Base-by-base conservation (phyloP, 495 filamentous ascomycete genomes). In the Venustampulla echinocandica region DNA sequence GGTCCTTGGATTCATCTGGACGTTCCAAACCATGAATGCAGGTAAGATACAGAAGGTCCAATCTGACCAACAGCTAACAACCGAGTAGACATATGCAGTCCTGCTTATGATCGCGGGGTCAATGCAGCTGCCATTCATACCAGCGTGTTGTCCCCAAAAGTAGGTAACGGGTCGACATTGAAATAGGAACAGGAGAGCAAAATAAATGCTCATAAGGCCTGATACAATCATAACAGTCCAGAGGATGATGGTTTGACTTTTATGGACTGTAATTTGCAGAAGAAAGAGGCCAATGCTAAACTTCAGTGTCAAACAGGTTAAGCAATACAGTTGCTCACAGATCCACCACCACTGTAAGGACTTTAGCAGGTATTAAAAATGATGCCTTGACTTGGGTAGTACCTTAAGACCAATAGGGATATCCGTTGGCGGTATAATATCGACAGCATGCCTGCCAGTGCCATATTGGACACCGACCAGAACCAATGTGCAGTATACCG, bases 211-310 rank as follows among this genome's bases (percentile, higher is more conserved):
- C 25, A 59, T 65, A 33, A 62, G 10, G 2, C 53, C 44, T 0
- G 61, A 55, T 0, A 58, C 42, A 5, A 30, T 18, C 28, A 65
- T 58, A 1, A 59, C 42, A 0, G 53, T n/a, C 19, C 50, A 51
- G 41, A 73, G 61, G 30, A 62, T 65, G 45, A 53, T 50, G 11
- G 50, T 57, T 28, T 74, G 70, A 11, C 50, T 15, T 11, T 24
- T 46, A 13, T 58, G 46, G 17, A 66, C 47, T 25, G 61, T 52
- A 14, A 74, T 55, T 21, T 69, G 64, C 2, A 67, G 55, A 9
- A 73, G 59, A 49, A 71, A 68, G 33, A 64, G 43, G 38, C 55
- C 64, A 41, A 73, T 63, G 21, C 64, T 61, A 6, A 65, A 27
- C 46, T 74, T 74, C 11, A 65, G 23, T 7, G 46, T 44, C 44